Evolutionary conservation across 2,329 filamentous ascomycete genomes (phyloP), one percentile per base, ranked within the genome.

Genomic region (Penicillium griseofulvum): DNA sequence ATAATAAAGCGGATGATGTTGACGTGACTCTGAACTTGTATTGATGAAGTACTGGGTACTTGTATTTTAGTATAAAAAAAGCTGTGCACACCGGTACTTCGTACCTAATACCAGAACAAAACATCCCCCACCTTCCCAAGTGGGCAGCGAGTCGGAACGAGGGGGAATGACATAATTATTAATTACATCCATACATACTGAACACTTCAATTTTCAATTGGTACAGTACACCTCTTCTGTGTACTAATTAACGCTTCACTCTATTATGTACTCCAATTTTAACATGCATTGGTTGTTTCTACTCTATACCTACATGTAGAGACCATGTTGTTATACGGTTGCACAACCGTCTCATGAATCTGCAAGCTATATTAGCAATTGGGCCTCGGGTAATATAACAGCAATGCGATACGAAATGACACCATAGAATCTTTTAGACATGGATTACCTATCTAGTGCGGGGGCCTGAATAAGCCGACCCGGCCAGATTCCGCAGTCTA

Each of bases 1-100:
- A 62, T 65, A 64, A 63, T 59, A 62, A 62, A 55, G 44, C 58
- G 57, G 37, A 61, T 59, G 59, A 64, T 65, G 63, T 64, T 63
- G 61, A 64, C 61, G 63, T 65, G 62, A 65, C 63, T 60, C 28
- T 46, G 37, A 36, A 28, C 33, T 19, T 8, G 33, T 38, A 45
- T 38, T 22, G 41, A 48, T 5, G 6, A 53, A 16, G 58, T 61
- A 61, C 52, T 34, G 2, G 36, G 17, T 62, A 63, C 62, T n/a
- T 37, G 4, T 16, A 43, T 49, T 54, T 42, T n/a, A 36, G 17
- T 28, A 26, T 3, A 22, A 28, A 37, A 17, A 10, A 0, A 1
- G n/a, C 8, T 9, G 2, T 17, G 10, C 1, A 4, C 2, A 2
- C 29, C 10, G 0, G 45, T 57, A 57, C 39, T 12, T 3, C 14